Evolutionary conservation across 2,329 filamentous ascomycete species (phyloP).

Genomic region (Sporothrix mexicana): DNA sequence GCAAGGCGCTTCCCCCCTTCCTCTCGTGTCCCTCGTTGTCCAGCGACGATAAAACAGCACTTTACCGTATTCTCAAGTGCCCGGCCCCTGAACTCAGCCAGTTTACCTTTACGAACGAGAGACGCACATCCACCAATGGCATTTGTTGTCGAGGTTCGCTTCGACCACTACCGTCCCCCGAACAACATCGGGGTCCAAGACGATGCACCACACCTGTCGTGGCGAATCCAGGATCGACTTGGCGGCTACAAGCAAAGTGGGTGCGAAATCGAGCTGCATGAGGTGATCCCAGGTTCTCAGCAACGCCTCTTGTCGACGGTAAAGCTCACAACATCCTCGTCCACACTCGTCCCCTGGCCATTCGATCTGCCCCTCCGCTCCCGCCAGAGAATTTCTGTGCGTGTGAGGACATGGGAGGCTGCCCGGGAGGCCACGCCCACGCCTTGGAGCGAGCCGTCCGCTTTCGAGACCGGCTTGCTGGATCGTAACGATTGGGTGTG

Average conservation of each 20-base stretch:
- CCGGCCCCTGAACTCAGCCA: neutral
- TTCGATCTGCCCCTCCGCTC: neutral
- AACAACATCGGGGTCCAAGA: slow-evolving; percentile 11
- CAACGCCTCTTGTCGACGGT: slow-evolving; percentile 3
- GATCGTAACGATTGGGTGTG: neutral
- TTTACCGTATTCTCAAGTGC: neutral
- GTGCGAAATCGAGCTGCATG: neutral
- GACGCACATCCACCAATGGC: neutral
- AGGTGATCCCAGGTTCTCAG: neutral
- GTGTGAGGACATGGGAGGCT: neutral
- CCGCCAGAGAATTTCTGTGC: neutral
- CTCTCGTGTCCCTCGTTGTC: neutral
- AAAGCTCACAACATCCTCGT: neutral
- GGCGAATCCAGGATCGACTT: neutral
- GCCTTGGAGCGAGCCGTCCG: slow-evolving; percentile 8
- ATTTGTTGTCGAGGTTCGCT: neutral
- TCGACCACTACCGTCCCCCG: neutral
- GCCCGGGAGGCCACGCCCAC: neutral
- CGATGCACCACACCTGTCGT: neutral
- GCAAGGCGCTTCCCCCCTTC: neutral
- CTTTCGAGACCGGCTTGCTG: neutral
- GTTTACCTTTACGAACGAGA: neutral
- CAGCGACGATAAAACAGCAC: neutral
- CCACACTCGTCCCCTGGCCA: slow-evolving; percentile 7
- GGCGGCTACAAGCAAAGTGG: slow-evolving; percentile 1